phyloP scores from a whole-genome alignment of 306 rosid genomes.

The Dalbergia oliveri region DNA sequence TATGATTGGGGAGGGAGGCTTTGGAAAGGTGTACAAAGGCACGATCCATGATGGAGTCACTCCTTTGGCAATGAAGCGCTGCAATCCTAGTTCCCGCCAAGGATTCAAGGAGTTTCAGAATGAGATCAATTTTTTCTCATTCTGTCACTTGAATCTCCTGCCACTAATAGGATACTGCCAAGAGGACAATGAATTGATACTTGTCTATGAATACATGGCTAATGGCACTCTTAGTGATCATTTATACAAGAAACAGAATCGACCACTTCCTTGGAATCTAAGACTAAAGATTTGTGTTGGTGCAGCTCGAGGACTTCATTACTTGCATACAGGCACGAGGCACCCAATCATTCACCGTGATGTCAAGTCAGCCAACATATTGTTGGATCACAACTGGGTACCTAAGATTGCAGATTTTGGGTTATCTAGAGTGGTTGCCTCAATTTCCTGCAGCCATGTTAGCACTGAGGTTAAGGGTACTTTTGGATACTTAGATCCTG shows the following conservation, averaged over 20 bases:
- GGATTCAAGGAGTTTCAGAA: slow-evolving; percentile 56
- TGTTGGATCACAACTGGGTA: slow-evolving; percentile 55
- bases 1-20: slow-evolving; percentile 61
- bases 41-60: slow-evolving; percentile 43
- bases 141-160: slow-evolving; percentile 53
- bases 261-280: slow-evolving; percentile 54
- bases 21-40: slow-evolving; percentile 63
- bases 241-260: slow-evolving; percentile 45
- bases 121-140: slow-evolving; percentile 53
- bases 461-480: slow-evolving; percentile 60
- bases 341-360: slow-evolving; percentile 63
- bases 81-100: slow-evolving; percentile 51
- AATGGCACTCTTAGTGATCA: slow-evolving; percentile 63
- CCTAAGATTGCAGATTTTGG: slow-evolving; percentile 70
- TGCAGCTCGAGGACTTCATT: slow-evolving; percentile 68
- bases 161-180: slow-evolving; percentile 57
- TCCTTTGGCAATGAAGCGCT: slow-evolving; percentile 56
- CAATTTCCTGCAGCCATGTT: slow-evolving; percentile 44
- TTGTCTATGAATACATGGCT: slow-evolving; percentile 62
- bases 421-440: slow-evolving; percentile 52
- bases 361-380: slow-evolving; percentile 63
- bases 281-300: slow-evolving; percentile 58
- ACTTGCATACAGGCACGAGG: slow-evolving; percentile 57
- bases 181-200: slow-evolving; percentile 55
- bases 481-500: slow-evolving; percentile 57